A percentile compares a stretch with the other conserved stretches of the same genome.
Conservation (phyloP, 441 rosid genomes). For the Populus trichocarpa region DNA sequence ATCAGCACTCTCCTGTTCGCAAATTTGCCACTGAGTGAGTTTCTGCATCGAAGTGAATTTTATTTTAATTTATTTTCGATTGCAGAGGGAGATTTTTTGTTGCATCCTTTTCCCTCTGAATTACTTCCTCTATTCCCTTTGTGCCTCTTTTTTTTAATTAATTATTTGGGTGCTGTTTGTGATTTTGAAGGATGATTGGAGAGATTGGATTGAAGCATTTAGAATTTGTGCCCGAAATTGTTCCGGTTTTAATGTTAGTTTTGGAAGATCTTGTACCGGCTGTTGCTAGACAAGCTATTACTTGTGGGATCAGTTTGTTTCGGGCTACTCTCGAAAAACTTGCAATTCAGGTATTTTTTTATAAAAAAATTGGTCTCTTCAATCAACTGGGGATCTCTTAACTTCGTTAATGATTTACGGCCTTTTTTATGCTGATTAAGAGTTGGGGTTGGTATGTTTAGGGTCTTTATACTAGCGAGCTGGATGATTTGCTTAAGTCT, state of each 20-base stretch:
- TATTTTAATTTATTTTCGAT: neutral
- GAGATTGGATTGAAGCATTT: slow-evolving; percentile 73
- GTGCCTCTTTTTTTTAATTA: neutral
- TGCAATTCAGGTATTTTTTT: slow-evolving; percentile 58
- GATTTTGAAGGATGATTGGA: slow-evolving; percentile 65
- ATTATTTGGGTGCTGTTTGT: neutral
- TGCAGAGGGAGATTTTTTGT: neutral
- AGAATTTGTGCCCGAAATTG: slow-evolving; percentile 75
- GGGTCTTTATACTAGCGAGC: slow-evolving; percentile 75
- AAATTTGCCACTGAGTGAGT: slow-evolving; percentile 64
- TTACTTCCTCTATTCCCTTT: neutral
- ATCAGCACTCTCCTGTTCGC: slow-evolving; percentile 77
- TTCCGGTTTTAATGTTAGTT: slow-evolving; percentile 62
- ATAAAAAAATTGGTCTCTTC: neutral
- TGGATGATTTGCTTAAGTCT: slow-evolving; percentile 62
- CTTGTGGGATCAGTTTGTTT: slow-evolving; percentile 66
- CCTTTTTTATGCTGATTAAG: slow-evolving; percentile 15
- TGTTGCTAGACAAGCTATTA: slow-evolving; percentile 82
- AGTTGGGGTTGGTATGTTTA: slow-evolving; percentile 12
- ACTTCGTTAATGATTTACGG: neutral
- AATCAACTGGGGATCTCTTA: neutral
- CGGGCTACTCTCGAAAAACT: slow-evolving; percentile 56
- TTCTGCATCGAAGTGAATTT: neutral
- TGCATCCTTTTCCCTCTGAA: neutral
- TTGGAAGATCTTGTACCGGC: slow-evolving; percentile 82